phyloP scores from a whole-genome alignment of 352 stramenopile species.

The Elongisporangium undulatum region DNA sequence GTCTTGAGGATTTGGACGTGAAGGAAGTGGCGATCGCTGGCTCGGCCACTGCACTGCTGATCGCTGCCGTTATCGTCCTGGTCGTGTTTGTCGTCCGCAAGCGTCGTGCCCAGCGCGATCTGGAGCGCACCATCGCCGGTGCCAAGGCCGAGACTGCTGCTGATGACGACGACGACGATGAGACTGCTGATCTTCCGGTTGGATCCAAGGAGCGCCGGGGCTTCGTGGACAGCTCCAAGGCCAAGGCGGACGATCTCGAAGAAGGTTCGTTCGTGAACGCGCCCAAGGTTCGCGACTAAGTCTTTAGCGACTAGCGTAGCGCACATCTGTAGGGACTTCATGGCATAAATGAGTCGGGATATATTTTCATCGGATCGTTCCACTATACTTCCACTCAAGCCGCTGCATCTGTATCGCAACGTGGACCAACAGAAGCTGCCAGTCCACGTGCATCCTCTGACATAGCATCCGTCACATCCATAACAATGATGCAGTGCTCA shows the following conservation, averaged over 20 bases:
- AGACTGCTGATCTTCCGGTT: slow-evolving; percentile 17
- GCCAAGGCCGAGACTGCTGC: slow-evolving; percentile 77
- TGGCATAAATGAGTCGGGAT: neutral
- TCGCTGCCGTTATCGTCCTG: slow-evolving; percentile 60
- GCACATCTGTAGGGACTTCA: neutral
- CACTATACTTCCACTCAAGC: too few relatives aligned
- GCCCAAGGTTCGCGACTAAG: slow-evolving; percentile 52
- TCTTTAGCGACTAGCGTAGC: neutral
- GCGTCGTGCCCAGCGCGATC: slow-evolving; percentile 72
- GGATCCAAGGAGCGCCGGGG: slow-evolving; percentile 63
- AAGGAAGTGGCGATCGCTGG: slow-evolving; percentile 70
- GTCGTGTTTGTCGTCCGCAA: slow-evolving; percentile 73
- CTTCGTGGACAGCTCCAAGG: slow-evolving; percentile 67
- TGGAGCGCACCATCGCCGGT: slow-evolving; percentile 77
- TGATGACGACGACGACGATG: slow-evolving; percentile 51
- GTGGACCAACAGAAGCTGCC: too few relatives aligned
- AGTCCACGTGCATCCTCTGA: too few relatives aligned
- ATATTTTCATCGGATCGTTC: neutral
- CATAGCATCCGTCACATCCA: too few relatives aligned
- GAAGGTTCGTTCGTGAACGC: slow-evolving; percentile 85
- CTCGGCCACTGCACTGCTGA: slow-evolving; percentile 47
- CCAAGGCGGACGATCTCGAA: slow-evolving; percentile 33
- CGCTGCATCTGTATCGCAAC: too few relatives aligned
- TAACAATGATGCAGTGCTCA: too few relatives aligned
- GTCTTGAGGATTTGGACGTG: slow-evolving; percentile 49